Evolutionary conservation across 306 rosid species (phyloP).

Genomic region (Casuarina glauca): DNA sequence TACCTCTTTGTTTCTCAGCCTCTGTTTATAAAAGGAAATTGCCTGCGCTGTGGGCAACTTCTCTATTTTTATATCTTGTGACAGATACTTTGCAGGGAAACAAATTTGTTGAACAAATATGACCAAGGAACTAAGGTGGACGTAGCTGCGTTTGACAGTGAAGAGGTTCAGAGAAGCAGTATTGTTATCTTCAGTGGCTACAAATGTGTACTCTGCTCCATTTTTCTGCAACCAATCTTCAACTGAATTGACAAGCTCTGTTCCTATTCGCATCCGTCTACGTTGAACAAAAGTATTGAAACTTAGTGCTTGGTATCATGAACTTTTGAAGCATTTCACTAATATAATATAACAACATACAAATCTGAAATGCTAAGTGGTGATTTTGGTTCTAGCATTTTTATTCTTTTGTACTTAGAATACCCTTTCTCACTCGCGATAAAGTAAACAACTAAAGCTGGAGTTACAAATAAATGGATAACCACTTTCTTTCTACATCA

Average conservation of each 20-base stretch:
- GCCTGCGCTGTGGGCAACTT: slow-evolving; percentile 53
- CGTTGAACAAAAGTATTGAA: background rate
- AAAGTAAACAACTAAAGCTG: background rate
- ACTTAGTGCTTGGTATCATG: background rate
- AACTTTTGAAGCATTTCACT: too few species aligned
- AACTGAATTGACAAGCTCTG: slow-evolving; percentile 56
- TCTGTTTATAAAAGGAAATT: slow-evolving; percentile 48
- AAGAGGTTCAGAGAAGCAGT: slow-evolving; percentile 60
- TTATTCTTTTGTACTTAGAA: background rate
- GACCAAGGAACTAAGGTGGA: slow-evolving; percentile 53
- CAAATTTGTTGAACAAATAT: slow-evolving; percentile 53
- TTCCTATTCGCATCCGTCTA: slow-evolving; percentile 56
- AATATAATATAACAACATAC: too few species aligned
- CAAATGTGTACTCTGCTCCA: slow-evolving; percentile 59
- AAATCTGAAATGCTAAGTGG: too few species aligned
- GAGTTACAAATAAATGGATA: background rate
- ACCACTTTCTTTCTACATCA: background rate
- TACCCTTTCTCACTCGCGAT: background rate
- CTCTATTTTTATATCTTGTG: slow-evolving; percentile 49
- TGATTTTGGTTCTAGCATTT: background rate
- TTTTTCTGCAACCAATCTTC: slow-evolving; percentile 76
- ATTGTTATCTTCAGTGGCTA: slow-evolving; percentile 63
- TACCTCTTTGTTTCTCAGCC: slow-evolving; percentile 48
- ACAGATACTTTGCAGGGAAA: slow-evolving; percentile 35
- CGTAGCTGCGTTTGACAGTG: slow-evolving; percentile 60